Evolutionary conservation across 2,329 filamentous ascomycete species (phyloP).

Genomic region (Raffaelea arxii): DNA sequence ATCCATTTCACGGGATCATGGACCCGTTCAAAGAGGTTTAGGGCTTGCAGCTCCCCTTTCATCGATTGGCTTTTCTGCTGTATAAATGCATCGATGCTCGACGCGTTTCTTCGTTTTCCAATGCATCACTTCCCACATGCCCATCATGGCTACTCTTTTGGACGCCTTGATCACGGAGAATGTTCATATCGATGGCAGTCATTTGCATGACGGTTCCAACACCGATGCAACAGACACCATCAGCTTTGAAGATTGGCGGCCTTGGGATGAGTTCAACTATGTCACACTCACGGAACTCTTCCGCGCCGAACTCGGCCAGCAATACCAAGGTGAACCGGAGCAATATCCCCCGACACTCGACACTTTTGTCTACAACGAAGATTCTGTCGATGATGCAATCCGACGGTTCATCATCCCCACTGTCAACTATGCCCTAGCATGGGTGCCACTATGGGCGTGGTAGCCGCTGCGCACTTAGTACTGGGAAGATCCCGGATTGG

Average conservation of each 20-base stretch:
- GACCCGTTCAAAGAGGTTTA: too few species aligned
- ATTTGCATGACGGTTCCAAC: too few species aligned
- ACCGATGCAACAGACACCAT: too few species aligned
- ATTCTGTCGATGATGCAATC: not conserved
- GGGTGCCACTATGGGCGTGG: not conserved
- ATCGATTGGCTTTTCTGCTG: too few species aligned
- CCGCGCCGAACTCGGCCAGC: not conserved
- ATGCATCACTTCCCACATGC: too few species aligned
- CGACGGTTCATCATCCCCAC: not conserved
- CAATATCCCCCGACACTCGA: not conserved
- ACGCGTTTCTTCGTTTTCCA: too few species aligned
- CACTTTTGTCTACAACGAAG: not conserved
- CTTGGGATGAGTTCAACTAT: not conserved
- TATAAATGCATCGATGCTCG: too few species aligned
- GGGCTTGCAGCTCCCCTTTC: too few species aligned
- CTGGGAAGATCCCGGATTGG: not conserved
- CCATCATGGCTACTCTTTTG: too few species aligned
- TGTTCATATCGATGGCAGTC: too few species aligned
- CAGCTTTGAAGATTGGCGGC: not conserved
- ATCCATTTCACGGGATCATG: too few species aligned
- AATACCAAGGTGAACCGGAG: not conserved
- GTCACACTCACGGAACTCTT: not conserved
- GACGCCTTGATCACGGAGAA: too few species aligned
- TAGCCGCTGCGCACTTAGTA: not conserved
- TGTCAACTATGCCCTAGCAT: not conserved